Conservation (phyloP, 179 eudicot genomes). For the Nepenthes alata region DNA sequence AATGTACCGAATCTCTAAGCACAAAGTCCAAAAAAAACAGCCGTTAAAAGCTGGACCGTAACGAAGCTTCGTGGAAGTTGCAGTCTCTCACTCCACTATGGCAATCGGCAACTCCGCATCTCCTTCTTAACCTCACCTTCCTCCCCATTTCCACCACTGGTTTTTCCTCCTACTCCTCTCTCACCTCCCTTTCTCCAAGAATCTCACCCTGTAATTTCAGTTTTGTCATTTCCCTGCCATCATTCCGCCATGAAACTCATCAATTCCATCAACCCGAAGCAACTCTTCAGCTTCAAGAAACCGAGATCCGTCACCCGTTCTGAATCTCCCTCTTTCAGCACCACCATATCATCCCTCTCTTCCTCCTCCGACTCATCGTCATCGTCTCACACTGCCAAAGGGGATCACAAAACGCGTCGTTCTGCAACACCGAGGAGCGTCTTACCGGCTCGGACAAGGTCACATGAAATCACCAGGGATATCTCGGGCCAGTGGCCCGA, state of each 20-base stretch:
- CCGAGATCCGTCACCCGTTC: conserved; percentile 30
- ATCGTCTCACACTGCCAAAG: neutral
- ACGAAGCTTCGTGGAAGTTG: too few species aligned
- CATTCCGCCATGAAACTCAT: conserved; percentile 22
- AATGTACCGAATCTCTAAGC: too few species aligned
- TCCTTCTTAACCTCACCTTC: neutral
- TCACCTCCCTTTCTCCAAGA: neutral
- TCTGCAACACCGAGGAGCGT: neutral
- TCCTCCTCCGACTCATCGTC: conserved; percentile 12
- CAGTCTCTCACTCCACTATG: too few species aligned
- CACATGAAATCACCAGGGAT: conserved; percentile 1
- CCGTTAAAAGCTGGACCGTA: too few species aligned
- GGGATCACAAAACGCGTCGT: conserved; percentile 21
- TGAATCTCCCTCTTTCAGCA: conserved; percentile 27
- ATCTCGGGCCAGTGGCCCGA: neutral
- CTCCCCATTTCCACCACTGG: neutral
- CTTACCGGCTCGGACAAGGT: neutral
- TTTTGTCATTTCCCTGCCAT: neutral
- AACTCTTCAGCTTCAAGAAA: conserved; percentile 29
- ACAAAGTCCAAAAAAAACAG: too few species aligned
- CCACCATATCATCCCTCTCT: conserved; percentile 18
- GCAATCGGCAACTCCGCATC: too few species aligned
- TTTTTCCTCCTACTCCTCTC: neutral
- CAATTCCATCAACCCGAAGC: conserved; percentile 18
- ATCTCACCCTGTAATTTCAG: neutral